These are phyloP conservation scores for Psilocybe azurescens DNA, from an alignment of 768 basidiomycete genomes.

Conservation along the genomic window DNA sequence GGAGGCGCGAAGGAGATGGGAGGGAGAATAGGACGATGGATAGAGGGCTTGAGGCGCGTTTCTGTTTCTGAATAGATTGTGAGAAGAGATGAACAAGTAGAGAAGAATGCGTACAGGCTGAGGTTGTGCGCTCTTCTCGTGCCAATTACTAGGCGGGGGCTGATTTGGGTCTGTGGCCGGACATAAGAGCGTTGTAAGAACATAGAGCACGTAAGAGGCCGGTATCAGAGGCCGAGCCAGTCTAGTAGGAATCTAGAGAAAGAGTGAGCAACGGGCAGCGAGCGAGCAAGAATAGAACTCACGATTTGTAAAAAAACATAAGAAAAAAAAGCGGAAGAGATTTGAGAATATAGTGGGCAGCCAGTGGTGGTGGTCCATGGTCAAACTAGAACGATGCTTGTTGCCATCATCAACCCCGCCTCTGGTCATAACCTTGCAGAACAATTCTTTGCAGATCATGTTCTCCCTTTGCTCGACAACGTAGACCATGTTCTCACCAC, in stretches of 20 bases:
- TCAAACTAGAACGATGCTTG: background rate
- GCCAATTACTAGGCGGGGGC: conserved; percentile 1
- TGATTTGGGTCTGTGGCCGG: background rate
- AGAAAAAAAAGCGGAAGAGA: conserved; percentile 46
- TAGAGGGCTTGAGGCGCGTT: conserved; percentile 12
- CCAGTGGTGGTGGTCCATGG: conserved; percentile 22
- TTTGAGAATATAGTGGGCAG: conserved; percentile 33
- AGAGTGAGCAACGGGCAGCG: background rate
- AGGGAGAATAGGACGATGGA: conserved; percentile 37
- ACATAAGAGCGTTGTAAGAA: conserved; percentile 25
- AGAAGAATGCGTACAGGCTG: background rate
- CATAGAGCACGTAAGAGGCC: conserved; percentile 32
- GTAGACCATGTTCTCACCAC: conserved; percentile 53
- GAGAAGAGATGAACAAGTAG: no score
- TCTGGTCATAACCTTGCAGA: conserved; percentile 65
- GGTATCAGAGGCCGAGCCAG: conserved; percentile 38
- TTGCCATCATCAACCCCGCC: conserved; percentile 76
- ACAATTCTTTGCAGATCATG: conserved; percentile 59
- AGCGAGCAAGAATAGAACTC: conserved; percentile 22
- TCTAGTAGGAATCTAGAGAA: conserved; percentile 43
- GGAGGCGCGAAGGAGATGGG: conserved; percentile 35
- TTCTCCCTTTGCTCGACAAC: conserved; percentile 66
- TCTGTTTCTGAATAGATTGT: background rate
- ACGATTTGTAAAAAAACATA: conserved; percentile 60
- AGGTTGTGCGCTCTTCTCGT: conserved; percentile 6